Base-by-base conservation (phyloP, 2,329 filamentous ascomycete genomes). In the Diplodia intermedia region DNA sequence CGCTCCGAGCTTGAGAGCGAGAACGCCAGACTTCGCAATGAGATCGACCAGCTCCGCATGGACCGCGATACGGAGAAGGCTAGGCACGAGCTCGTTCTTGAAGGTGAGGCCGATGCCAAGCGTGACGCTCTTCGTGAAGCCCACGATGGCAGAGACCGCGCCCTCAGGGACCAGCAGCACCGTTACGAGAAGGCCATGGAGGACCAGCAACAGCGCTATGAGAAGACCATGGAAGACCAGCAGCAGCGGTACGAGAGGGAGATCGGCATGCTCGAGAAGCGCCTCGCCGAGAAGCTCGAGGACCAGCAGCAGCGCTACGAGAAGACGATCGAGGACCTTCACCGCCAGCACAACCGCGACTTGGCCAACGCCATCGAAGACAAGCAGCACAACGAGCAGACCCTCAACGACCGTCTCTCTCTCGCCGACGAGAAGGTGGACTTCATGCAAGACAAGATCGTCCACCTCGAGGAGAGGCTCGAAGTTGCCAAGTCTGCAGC, bases 401-500 rank as follows among this genome's bases (percentile, higher is more conserved):
- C 94, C 76, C 86, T 96, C 53, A 86, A 91, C 57, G 93, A 97
- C 75, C 89, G 91, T 31, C 86, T 98, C 67, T 89, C 88, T 71
- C 85, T 98, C 68, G 92, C 93, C 0, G 88, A 94, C 9, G 92
- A 93, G 68, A 97, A 94, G 84, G 88, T 90, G 4, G 89, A 93
- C 73, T 91, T 96, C 77, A 87, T 96, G 26, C 90, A 96, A 77
- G 94, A 97, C 73, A 92, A 92, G 73, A 87, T 97, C 31, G 81
- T 86, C 4, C 91, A 96, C 73, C 85, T 98, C 1, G 93, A 97
- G 77, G 94, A 97, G 78, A 94, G 93, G 79, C 86, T 99, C 18
- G 90, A 96, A 73, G 91, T 98, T 72, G 90, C 94, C 29, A 94
- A 94, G 77, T 89, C 93, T 75, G 94, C 94, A 38, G 94, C 93